Conservation (phyloP, 768 basidiomycete species). For the Floccularia luteovirens region DNA sequence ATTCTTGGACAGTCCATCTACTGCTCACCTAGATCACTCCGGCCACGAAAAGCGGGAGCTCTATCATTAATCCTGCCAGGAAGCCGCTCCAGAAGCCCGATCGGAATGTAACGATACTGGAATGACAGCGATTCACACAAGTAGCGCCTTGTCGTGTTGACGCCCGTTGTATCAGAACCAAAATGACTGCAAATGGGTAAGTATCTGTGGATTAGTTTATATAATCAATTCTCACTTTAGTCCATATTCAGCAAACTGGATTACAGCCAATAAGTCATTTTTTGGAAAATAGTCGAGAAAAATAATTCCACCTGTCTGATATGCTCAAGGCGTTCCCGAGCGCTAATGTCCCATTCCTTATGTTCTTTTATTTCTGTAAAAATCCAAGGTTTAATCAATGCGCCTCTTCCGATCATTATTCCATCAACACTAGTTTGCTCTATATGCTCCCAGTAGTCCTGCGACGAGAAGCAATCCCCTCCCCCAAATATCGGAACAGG, state of each 20-base stretch:
- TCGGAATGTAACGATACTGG: slow-evolving; percentile 92
- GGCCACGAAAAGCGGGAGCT: slow-evolving; percentile 79
- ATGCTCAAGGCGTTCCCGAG: slow-evolving; percentile 74
- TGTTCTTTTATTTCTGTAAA: slow-evolving; percentile 93
- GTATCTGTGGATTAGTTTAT: neutral
- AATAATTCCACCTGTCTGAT: slow-evolving; percentile 54
- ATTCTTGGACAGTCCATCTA: slow-evolving; percentile 1
- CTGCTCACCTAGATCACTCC: slow-evolving; percentile 76
- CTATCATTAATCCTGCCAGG: slow-evolving; percentile 87
- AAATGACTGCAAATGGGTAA: slow-evolving; percentile 48
- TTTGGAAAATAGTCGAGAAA: slow-evolving; percentile 1
- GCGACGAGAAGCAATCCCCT: slow-evolving; percentile 88
- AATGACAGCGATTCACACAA: slow-evolving; percentile 94
- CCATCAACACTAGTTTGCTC: slow-evolving; percentile 86
- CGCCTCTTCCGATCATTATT: slow-evolving; percentile 92
- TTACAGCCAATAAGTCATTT: slow-evolving; percentile 2
- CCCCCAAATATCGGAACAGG: slow-evolving; percentile 95
- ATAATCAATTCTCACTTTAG: slow-evolving; percentile 36
- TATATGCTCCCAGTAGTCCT: slow-evolving; percentile 73
- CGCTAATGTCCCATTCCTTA: slow-evolving; percentile 90
- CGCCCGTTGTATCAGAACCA: slow-evolving; percentile 80
- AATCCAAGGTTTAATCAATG: slow-evolving; percentile 93
- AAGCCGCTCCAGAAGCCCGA: slow-evolving; percentile 80
- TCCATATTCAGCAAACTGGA: slow-evolving; percentile 81
- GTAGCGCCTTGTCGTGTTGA: slow-evolving; percentile 89